A percentile compares a stretch with the other conserved stretches of the same genome.
These are phyloP conservation scores for Rosa rugosa DNA, from an alignment of 306 rosid genomes.

Conservation along the genomic window DNA sequence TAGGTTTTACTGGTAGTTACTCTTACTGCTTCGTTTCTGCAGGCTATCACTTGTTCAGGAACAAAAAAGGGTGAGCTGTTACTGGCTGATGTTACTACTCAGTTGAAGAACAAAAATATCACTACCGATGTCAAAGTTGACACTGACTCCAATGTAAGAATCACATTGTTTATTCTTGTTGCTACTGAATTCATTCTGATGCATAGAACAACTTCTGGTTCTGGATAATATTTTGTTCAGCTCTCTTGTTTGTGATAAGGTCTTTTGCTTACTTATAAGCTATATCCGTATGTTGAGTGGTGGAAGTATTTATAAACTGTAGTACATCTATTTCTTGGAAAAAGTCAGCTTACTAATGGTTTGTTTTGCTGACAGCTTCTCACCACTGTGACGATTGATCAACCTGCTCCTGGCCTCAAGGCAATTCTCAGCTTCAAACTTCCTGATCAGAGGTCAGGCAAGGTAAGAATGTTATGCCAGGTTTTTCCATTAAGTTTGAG, in stretches of 20 bases:
- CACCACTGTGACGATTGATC: slow-evolving; percentile 66
- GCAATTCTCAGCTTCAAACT: slow-evolving; percentile 66
- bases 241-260: neutral
- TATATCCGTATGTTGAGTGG: neutral
- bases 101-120: slow-evolving; percentile 71
- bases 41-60: slow-evolving; percentile 83
- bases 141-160: slow-evolving; percentile 68
- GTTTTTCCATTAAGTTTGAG: neutral
- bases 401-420: slow-evolving; percentile 83
- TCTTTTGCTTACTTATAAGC: neutral
- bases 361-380: slow-evolving; percentile 48
- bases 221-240: neutral
- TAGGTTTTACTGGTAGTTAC: neutral
- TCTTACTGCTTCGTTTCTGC: slow-evolving; percentile 18
- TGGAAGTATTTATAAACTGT: neutral
- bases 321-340: neutral
- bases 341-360: slow-evolving; percentile 7
- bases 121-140: slow-evolving; percentile 90
- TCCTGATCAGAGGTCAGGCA: slow-evolving; percentile 93
- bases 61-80: slow-evolving; percentile 68
- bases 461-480: slow-evolving; percentile 46
- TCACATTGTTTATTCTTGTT: neutral
- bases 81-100: slow-evolving; percentile 79
- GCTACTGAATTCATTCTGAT: neutral
- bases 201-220: neutral